phyloP scores from a whole-genome alignment of 2,329 filamentous ascomycete species.

The Hymenotorrendiella dingleyae region DNA sequence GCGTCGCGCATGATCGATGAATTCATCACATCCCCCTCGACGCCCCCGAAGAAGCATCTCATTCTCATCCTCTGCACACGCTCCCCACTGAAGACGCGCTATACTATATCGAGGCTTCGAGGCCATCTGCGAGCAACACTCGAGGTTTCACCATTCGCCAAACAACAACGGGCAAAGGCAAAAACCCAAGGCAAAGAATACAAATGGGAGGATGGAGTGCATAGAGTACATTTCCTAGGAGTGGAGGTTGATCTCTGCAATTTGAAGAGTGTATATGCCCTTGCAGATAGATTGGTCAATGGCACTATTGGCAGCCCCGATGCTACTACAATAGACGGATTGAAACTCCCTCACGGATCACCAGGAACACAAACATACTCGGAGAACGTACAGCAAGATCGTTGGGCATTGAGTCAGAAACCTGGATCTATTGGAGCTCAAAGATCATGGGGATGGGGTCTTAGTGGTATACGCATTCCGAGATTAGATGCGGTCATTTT shows the following conservation, averaged over 20 bases:
- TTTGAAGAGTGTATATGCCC: constrained; percentile 40
- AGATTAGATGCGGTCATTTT: constrained; percentile 74
- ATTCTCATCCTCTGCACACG: constrained; percentile 82
- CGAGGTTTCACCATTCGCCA: constrained; percentile 43
- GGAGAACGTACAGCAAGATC: constrained; percentile 23
- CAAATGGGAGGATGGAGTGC: constrained; percentile 38
- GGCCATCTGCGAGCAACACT: constrained; percentile 49
- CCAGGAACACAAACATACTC: constrained; percentile 27
- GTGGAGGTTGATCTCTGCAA: constrained; percentile 56
- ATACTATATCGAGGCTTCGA: constrained; percentile 61
- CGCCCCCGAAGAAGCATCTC: constrained; percentile 61
- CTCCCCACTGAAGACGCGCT: constrained; percentile 63
- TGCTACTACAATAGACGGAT: constrained; percentile 28
- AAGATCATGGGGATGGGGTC: constrained; percentile 35
- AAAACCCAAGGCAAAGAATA: constrained; percentile 50
- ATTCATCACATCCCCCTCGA: constrained; percentile 66
- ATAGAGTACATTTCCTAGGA: constrained; percentile 52
- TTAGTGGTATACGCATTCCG: constrained; percentile 48
- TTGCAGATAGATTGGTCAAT: constrained; percentile 28
- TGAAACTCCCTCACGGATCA: constrained; percentile 27
- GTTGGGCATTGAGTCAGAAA: constrained; percentile 39
- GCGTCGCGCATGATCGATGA: constrained; percentile 84
- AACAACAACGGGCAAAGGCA: constrained; percentile 38
- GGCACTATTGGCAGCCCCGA: constrained; percentile 29
- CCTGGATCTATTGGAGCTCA: constrained; percentile 42